Percentiles rank a stretch among this genome's conserved stretches.
phyloP scores from a whole-genome alignment of 1,139 yeast genomes.

The Sugiyamaella japonica region DNA sequence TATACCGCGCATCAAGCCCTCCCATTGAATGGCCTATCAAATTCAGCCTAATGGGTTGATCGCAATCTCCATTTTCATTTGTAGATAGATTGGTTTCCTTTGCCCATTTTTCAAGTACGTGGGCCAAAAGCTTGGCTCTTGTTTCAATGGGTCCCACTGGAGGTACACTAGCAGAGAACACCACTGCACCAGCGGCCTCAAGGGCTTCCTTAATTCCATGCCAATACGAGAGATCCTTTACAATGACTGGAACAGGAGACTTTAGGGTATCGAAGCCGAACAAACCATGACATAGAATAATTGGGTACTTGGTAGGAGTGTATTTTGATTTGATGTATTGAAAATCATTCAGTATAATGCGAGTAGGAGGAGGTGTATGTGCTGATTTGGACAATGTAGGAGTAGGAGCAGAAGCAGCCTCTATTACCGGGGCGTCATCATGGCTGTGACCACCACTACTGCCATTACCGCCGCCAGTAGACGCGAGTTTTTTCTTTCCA shows the following conservation, averaged over 20 bases:
- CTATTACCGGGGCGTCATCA: too few species aligned
- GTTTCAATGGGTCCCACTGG: constrained; percentile 75
- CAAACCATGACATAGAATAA: constrained; percentile 81
- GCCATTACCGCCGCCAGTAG: too few species aligned
- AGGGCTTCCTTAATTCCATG: constrained; percentile 69
- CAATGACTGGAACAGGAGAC: constrained; percentile 50
- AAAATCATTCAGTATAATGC: constrained; percentile 22
- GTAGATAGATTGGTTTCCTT: constrained; percentile 20
- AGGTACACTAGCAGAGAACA: constrained; percentile 75
- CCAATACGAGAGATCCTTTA: constrained; percentile 65
- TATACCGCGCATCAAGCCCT: constrained; percentile 78
- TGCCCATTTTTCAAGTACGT: constrained; percentile 51
- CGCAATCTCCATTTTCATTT: constrained; percentile 18
- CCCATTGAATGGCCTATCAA: constrained; percentile 95
- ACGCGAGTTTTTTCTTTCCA: not conserved
- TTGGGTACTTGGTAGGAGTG: constrained; percentile 56
- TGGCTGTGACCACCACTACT: too few species aligned
- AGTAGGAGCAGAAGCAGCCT: not conserved
- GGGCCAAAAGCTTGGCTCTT: constrained; percentile 61
- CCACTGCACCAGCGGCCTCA: constrained; percentile 61
- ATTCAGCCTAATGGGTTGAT: constrained; percentile 45
- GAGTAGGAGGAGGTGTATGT: not conserved
- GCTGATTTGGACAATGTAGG: not conserved
- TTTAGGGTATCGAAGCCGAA: constrained; percentile 66
- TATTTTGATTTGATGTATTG: constrained; percentile 33